Conservation (phyloP, 1,284 basidiomycete genomes). For the Sporisorium reilianum region DNA sequence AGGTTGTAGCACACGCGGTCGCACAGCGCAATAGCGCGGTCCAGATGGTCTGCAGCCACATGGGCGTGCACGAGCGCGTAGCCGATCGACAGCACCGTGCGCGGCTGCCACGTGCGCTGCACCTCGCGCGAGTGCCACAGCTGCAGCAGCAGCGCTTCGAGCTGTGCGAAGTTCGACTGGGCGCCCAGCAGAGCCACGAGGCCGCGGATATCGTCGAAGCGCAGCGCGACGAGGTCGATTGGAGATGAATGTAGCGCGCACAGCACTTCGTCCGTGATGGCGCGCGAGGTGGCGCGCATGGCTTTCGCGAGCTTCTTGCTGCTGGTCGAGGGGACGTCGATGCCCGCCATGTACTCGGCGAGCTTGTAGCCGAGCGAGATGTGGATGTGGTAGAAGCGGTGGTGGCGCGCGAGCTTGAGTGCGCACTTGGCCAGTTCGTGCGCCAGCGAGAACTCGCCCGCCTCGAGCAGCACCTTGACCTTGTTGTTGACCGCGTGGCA, state of each 20-base stretch:
- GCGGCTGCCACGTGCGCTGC: constrained; percentile 6
- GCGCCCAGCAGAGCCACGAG: constrained; percentile 4
- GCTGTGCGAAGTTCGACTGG: constrained; percentile 1
- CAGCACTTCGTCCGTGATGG: constrained; percentile 9
- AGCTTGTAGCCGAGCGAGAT: constrained; percentile 9
- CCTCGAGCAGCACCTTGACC: constrained; percentile 4
- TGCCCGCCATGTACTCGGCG: constrained; percentile 1
- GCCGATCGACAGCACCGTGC: constrained; percentile 3
- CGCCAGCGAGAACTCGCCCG: constrained; percentile 6
- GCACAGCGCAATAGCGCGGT: constrained; percentile 6
- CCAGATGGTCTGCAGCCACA: constrained; percentile 3
- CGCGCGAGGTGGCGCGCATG: constrained; percentile 3
- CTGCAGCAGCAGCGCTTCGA: constrained; percentile 4
- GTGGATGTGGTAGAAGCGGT: constrained; percentile 2
- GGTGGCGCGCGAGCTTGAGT: constrained; percentile 1
- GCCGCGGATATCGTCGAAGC: constrained; percentile 1
- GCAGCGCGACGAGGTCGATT: constrained; percentile 2
- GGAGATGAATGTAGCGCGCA: background rate
- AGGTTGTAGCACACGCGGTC: constrained; percentile 10
- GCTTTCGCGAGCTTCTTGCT: constrained; percentile 4
- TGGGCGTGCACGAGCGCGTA: constrained; percentile 6
- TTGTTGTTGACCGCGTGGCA: constrained; percentile 10
- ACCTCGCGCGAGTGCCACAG: constrained; percentile 9
- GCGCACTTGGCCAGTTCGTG: constrained; percentile 13
- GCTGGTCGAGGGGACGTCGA: background rate